Percentiles rank a stretch among this genome's conserved stretches.
Conservation (phyloP, 768 basidiomycete species). For the Tricholoma terreum region DNA sequence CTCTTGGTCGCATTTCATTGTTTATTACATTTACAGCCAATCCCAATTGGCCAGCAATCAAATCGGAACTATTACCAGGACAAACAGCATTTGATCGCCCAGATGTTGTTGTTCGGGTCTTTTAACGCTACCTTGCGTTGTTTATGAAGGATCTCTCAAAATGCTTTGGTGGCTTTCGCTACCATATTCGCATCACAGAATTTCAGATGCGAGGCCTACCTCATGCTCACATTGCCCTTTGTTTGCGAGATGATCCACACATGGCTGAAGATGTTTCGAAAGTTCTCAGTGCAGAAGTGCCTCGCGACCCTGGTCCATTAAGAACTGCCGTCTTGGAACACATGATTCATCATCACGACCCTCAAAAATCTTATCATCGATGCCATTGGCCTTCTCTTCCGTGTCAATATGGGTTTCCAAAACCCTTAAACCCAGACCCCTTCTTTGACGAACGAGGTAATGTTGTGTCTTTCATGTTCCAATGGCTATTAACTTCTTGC, state of each 20-base stretch:
- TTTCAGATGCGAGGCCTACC: constrained; percentile 42
- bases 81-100: constrained; percentile 6
- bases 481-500: not conserved
- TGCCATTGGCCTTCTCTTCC: not conserved
- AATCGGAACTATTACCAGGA: not conserved
- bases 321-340: not conserved
- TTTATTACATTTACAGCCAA: constrained; percentile 39
- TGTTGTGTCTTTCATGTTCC: no score
- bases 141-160: constrained; percentile 10
- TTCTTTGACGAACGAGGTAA: not conserved
- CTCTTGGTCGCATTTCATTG: constrained; percentile 28
- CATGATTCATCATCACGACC: not conserved
- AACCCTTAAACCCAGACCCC: not conserved
- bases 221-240: constrained; percentile 39
- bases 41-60: no score
- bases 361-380: not conserved
- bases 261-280: not conserved
- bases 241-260: constrained; percentile 24
- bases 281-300: not conserved
- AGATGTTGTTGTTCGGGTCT: constrained; percentile 21
- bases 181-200: constrained; percentile 15
- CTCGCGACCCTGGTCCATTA: not conserved
- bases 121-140: constrained; percentile 20
- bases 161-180: constrained; percentile 30
- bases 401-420: not conserved